Evolutionary conservation across 2,329 filamentous ascomycete genomes (phyloP).

Genomic region (Colletotrichum euphorbiae): DNA sequence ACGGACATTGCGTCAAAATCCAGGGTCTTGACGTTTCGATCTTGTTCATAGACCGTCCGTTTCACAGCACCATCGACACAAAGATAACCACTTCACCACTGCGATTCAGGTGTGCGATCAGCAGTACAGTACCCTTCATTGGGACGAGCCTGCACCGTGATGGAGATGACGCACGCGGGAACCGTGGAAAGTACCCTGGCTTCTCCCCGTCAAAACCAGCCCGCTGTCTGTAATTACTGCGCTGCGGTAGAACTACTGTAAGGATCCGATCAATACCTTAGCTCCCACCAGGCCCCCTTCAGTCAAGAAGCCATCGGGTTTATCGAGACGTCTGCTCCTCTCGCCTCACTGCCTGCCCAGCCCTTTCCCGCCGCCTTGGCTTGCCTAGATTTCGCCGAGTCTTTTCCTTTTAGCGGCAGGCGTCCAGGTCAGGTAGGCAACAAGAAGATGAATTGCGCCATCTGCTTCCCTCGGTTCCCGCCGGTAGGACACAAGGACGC

Average conservation of each 20-base stretch:
- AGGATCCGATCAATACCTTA: too few relatives aligned
- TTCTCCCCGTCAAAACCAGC: background rate
- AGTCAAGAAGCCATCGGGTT: background rate
- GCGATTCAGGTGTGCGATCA: background rate
- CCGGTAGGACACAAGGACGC: too few relatives aligned
- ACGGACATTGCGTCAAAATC: background rate
- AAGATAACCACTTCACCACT: background rate
- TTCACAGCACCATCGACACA: background rate
- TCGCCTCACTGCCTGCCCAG: conserved; percentile 15
- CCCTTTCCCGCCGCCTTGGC: conserved; percentile 10
- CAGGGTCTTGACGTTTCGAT: background rate
- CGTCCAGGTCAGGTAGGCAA: background rate
- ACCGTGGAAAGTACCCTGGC: conserved; percentile 11
- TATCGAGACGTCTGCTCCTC: conserved; percentile 10
- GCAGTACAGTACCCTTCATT: background rate
- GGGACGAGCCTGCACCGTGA: conserved; percentile 32
- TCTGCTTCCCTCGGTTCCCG: too few relatives aligned
- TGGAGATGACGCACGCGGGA: conserved; percentile 29
- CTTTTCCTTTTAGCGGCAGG: background rate
- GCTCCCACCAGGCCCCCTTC: background rate
- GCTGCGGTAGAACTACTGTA: too few relatives aligned
- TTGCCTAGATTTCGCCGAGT: conserved; percentile 6
- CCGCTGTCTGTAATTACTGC: too few relatives aligned
- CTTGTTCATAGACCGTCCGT: background rate
- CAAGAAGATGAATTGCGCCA: too few relatives aligned